These are phyloP conservation scores for Smallanthus sonchifolius DNA, from an alignment of 129 eudicot species.

Conservation along the genomic window DNA sequence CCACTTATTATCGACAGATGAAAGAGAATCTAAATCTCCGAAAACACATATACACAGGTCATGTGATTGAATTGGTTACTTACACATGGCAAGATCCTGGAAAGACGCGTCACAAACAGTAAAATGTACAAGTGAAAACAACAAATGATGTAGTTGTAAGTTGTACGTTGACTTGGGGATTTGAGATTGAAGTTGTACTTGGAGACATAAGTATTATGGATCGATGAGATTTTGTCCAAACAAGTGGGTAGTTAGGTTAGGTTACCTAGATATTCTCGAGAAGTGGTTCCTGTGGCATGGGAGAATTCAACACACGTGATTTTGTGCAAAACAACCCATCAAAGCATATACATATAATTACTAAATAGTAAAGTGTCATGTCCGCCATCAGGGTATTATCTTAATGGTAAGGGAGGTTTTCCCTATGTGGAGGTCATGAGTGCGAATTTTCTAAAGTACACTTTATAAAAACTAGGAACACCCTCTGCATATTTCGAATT, in stretches of 20 bases:
- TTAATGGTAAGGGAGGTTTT: too few relatives aligned
- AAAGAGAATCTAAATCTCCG: constrained; percentile 12
- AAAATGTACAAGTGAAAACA: constrained; percentile 2
- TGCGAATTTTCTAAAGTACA: too few relatives aligned
- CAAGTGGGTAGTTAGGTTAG: constrained; percentile 20
- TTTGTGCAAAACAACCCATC: constrained; percentile 34
- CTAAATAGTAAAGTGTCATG: neutral
- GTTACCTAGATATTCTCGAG: constrained; percentile 20
- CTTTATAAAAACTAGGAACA: too few relatives aligned
- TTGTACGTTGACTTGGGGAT: constrained; percentile 19
- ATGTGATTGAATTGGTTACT: neutral
- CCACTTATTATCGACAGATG: neutral
- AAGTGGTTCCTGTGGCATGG: constrained; percentile 25
- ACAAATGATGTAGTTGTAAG: neutral
- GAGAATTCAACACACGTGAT: constrained; percentile 37
- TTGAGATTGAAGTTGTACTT: constrained; percentile 4
- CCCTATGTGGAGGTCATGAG: too few relatives aligned
- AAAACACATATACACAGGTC: neutral
- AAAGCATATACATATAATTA: neutral
- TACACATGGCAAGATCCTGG: constrained; percentile 27
- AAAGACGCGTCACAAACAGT: constrained; percentile 7
- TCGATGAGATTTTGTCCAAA: constrained; percentile 10
- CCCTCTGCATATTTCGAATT: too few relatives aligned
- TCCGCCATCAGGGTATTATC: too few relatives aligned
- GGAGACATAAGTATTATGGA: neutral